Base-by-base conservation (phyloP, 1,284 basidiomycete species). In the Sparassis latifolia region DNA sequence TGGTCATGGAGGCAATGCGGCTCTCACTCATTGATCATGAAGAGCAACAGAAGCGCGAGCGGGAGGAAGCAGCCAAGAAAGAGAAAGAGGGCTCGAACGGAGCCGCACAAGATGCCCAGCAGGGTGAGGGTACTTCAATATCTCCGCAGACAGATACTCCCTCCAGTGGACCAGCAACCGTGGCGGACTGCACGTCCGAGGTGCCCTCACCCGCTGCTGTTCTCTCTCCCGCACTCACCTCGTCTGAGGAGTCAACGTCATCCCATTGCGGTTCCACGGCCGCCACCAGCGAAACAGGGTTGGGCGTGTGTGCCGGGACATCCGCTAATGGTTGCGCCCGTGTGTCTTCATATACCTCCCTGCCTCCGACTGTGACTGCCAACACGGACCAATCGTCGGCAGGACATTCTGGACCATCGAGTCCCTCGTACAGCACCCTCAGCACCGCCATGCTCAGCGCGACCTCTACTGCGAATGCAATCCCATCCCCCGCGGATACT, bases 1-100 rank as follows among this genome's bases (percentile, higher is more conserved):
- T 99, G 95, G 77, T 99, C 49, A 95, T 96, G 91, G 96, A 99
- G 71, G 97, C 96, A 1, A 97, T 99, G 94, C 84, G 96, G 41
- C 73, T 97, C 51, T 97, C 93, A 42, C 74, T 98, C 56, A 67
- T 97, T 48, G 96, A 99, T 59, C 93, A 98, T 57, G 87, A 90
- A 67, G 85, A 85, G 57, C 85, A 87, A 49, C 86, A 89, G 59
- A 74, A 78, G 57, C 82, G 80, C 58, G 79, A 86, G 59, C 77
- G 75, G 50, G 82, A 81, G 58, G 80, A 84, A 56, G 76, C 75
- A 59, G 67, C 67, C 48, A 74, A 72, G 62, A 71, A 72, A 51
- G 71, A 78, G 64, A 70, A 69, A 55, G 69, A 47, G 27, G 45
- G 38, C 42, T 31, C 48, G 33, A 27, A 54, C 44, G 35, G 47